Evolutionary conservation across 2,329 filamentous ascomycete genomes (phyloP).

Genomic region (Eutypa lata): DNA sequence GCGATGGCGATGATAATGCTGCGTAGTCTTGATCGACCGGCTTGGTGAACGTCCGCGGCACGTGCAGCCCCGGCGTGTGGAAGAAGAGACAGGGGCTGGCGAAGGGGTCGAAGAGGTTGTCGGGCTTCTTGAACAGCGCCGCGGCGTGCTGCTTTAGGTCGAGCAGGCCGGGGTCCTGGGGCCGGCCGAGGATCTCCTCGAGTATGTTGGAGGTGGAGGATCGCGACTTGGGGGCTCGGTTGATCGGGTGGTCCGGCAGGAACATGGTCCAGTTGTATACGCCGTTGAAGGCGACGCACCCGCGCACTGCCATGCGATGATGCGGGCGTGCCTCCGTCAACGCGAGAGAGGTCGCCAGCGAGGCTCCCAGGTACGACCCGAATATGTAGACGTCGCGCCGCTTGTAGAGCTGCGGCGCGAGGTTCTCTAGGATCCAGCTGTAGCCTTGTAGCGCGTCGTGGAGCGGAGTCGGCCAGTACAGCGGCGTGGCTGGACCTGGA

Average conservation of each 20-base stretch:
- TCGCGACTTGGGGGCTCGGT: constrained; percentile 24
- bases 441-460: constrained; percentile 56
- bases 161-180: constrained; percentile 32
- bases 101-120: constrained; percentile 57
- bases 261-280: constrained; percentile 65
- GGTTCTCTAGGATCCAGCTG: constrained; percentile 45
- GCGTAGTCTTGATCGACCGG: constrained; percentile 19
- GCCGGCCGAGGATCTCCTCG: constrained; percentile 17
- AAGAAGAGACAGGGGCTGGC: constrained; percentile 58
- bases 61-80: constrained; percentile 45
- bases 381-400: constrained; percentile 48
- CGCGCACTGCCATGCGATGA: constrained; percentile 45
- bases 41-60: constrained; percentile 43
- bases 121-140: constrained; percentile 46
- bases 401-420: constrained; percentile 33
- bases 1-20: too few species aligned
- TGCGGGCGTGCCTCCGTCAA: constrained; percentile 51
- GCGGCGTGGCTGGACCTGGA: constrained; percentile 14
- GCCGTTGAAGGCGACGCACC: constrained; percentile 55
- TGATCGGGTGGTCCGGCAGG: constrained; percentile 49
- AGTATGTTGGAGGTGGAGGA: constrained; percentile 5
- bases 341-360: constrained; percentile 53
- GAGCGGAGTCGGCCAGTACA: constrained; percentile 54
- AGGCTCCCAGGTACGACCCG: constrained; percentile 56
- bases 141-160: constrained; percentile 34